Base-by-base conservation (phyloP, 2,329 filamentous ascomycete genomes). In the Tolypocladium tundrense region DNA sequence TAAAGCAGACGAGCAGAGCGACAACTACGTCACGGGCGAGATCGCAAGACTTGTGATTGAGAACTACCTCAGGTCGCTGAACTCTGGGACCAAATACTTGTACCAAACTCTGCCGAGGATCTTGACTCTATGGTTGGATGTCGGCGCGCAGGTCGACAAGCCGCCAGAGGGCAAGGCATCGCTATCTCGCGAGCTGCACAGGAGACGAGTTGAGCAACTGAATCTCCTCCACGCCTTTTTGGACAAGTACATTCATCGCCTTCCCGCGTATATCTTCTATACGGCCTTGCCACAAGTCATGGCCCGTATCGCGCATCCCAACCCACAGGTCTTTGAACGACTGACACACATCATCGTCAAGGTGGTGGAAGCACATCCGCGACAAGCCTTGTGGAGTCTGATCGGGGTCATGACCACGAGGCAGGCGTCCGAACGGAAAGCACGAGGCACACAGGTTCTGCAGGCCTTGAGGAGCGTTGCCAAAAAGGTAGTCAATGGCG, bases 91-190 rank as follows among this genome's bases (percentile, higher is more conserved):
- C 53, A 99, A 97, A 73, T 97, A 97, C 71, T 84, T 97, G 50
- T 96, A 96, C 67, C 92, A 97, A 71, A 97, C 92, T 0, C 77
- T 99, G 40, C 95, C 94, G 0, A 89, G 95, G 61, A 81, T 97
- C 52, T 75, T 99, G 45, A 99, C 94, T 0, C 78, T 99, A 2
- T 99, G 95, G 93, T 79, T 99, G 42, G 93, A 97, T 66, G 82
- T 99, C 61, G 93, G 91, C 7, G 87, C 88, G 42, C 85, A 89
- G 60, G 79, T 91, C 41, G 83, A 88, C 67, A 83, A 85, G 64
- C 73, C 80, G 6, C 80, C 81, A 0, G 79, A 83, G 54, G 79
- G 74, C 50, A 84, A 82, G 66, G 74, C 78, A 19, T 82, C 74
- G 43, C 70, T 81, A 51, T 80, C 78, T 40, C 73, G 75, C 60